Conservation (phyloP, 768 basidiomycete genomes). For the Sarcodon aspratus region DNA sequence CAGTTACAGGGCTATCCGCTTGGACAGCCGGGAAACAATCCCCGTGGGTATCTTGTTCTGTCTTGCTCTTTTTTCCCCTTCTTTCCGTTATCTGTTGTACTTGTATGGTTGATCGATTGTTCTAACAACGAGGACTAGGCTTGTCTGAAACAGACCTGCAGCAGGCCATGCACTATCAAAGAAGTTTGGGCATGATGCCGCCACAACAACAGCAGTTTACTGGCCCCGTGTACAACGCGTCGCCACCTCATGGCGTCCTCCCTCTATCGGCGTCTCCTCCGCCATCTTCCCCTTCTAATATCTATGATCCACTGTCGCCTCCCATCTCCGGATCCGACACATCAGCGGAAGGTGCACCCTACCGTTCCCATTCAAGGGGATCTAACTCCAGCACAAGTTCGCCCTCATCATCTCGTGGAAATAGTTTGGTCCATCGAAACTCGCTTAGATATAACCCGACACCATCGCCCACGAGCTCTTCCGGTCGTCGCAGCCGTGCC, state of each 20-base stretch:
- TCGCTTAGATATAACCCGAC: slow-evolving; percentile 69
- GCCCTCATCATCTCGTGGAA: slow-evolving; percentile 64
- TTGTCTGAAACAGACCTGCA: slow-evolving; percentile 57
- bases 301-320: slow-evolving; percentile 79
- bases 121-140: slow-evolving; percentile 33
- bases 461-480: slow-evolving; percentile 67
- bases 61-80: slow-evolving; percentile 24
- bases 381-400: slow-evolving; percentile 64
- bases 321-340: slow-evolving; percentile 86
- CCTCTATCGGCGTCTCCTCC: slow-evolving; percentile 48
- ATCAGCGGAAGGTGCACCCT: slow-evolving; percentile 62
- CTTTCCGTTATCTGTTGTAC: slow-evolving; percentile 50
- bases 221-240: slow-evolving; percentile 42
- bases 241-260: slow-evolving; percentile 54
- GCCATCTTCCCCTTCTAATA: slow-evolving; percentile 66
- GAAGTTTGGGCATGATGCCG: slow-evolving; percentile 55
- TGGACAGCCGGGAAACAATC: slow-evolving; percentile 41
- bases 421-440: slow-evolving; percentile 66
- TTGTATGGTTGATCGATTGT: slow-evolving; percentile 30
- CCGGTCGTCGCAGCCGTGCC: slow-evolving; percentile 50
- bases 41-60: slow-evolving; percentile 49
- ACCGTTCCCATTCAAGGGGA: slow-evolving; percentile 48
- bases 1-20: slow-evolving; percentile 38
- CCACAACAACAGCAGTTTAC: slow-evolving; percentile 42
- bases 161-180: slow-evolving; percentile 46